Evolutionary conservation across 805 yeast species (phyloP), one percentile per base, ranked within the genome.

Genomic region (Wickerhamomyces silvicola): DNA sequence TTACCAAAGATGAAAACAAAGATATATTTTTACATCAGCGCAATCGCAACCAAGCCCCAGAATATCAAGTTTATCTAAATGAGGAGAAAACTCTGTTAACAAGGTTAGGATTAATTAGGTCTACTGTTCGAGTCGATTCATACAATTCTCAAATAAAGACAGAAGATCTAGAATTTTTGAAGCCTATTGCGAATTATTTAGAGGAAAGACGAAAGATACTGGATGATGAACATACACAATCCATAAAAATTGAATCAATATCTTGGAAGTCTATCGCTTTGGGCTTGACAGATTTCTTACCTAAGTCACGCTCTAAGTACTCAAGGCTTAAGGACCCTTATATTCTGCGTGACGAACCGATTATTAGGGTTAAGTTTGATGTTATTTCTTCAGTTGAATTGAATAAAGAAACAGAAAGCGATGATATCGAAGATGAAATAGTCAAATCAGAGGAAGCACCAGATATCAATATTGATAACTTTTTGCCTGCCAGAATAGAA

Each of bases 291-390:
- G 42, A 40, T 4, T 31, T 52, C 3, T 31, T 60, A 23, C 64
- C 73, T 4, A 69, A 63, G 37, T 54, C 65, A 4, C 42, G 33
- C 37, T 4, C 37, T 44, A 28, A 44, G 41, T 18, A 41, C 42
- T 24, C 36, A 46, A 71, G 59, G 41, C 50, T 60, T 20, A 50
- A 64, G 19, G 85, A 79, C 42, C 68, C 72, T 0, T 79, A 81
- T 41, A 43, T 59, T 10, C 60, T 72, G 18, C 59, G 72, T 0
- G 74, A 69, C 22, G 59, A 56, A 3, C 66, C 78, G 0, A 54
- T 77, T 3, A 78, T 72, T 24, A 50, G 54, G 8, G 50, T 78
- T 2, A 45, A 38, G 11, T 49, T 45, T 5, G 30, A 59, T n/a
- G n/a, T n/a, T n/a, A n/a, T n/a, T n/a, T n/a, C n/a, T n/a, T n/a